Evolutionary conservation across 345 rosid genomes (phyloP).

Genomic region (Acer negundo): DNA sequence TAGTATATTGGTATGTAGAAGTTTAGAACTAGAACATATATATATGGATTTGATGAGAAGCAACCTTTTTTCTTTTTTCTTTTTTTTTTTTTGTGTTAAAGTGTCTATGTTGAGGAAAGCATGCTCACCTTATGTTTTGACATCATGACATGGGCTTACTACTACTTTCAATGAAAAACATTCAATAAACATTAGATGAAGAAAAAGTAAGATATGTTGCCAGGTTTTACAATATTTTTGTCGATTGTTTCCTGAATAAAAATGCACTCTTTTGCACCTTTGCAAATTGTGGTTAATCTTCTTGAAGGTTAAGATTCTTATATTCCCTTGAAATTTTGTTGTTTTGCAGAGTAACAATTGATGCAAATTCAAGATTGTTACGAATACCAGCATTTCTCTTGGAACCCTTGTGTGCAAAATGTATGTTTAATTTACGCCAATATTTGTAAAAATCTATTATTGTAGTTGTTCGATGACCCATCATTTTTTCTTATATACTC

Average conservation of each 20-base stretch:
- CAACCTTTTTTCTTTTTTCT: too few species aligned
- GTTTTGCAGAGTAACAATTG: constrained; percentile 19
- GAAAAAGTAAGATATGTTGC: neutral
- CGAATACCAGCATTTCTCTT: neutral
- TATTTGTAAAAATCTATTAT: neutral
- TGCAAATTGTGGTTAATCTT: neutral
- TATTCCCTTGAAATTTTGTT: neutral
- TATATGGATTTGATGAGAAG: too few species aligned
- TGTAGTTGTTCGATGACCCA: neutral
- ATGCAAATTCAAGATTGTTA: constrained; percentile 13
- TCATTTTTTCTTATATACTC: neutral
- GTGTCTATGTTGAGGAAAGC: too few species aligned
- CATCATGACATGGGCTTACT: too few species aligned
- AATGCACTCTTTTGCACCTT: neutral
- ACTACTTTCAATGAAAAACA: too few species aligned
- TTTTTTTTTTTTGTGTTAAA: too few species aligned
- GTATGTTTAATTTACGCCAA: constrained; percentile 9
- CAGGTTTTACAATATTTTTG: neutral
- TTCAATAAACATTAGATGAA: too few species aligned
- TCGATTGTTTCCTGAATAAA: neutral
- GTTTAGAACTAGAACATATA: too few species aligned
- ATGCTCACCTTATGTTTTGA: too few species aligned
- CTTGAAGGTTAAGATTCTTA: neutral
- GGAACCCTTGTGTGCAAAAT: neutral
- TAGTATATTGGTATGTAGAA: too few species aligned